phyloP scores from a whole-genome alignment of 1,284 basidiomycete genomes.

The Ceratobasidium sp. region DNA sequence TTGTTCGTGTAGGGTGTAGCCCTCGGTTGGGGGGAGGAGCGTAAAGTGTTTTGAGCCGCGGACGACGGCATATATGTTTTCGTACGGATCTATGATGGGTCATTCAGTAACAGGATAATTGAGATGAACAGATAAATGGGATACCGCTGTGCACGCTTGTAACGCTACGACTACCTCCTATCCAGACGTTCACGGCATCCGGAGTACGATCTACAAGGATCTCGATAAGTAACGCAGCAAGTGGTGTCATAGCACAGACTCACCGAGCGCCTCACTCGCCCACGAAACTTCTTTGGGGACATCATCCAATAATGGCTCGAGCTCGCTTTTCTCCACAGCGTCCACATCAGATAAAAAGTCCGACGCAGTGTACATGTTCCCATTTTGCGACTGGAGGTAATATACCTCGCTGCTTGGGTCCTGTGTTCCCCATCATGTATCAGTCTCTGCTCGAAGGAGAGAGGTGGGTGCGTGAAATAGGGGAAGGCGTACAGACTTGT shows the following conservation, averaged over 20 bases:
- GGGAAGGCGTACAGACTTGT: constrained; percentile 34
- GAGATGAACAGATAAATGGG: background rate
- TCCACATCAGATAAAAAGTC: constrained; percentile 56
- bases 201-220: constrained; percentile 65
- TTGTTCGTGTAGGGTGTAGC: constrained; percentile 78
- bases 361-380: constrained; percentile 73
- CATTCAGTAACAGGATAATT: background rate
- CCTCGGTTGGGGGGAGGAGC: constrained; percentile 85
- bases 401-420: constrained; percentile 58
- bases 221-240: constrained; percentile 14
- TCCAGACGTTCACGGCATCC: constrained; percentile 93
- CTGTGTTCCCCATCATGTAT: background rate
- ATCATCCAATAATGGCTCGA: constrained; percentile 66
- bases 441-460: background rate
- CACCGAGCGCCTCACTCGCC: constrained; percentile 82
- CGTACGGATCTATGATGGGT: constrained; percentile 78
- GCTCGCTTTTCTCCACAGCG: constrained; percentile 44
- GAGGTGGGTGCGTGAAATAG: background rate
- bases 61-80: constrained; percentile 90
- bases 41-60: constrained; percentile 86
- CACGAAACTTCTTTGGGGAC: constrained; percentile 75
- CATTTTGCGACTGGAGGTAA: constrained; percentile 92
- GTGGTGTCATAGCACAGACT: constrained; percentile 47
- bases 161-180: constrained; percentile 77
- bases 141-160: constrained; percentile 88